Evolutionary conservation across 371 early-diverging fungal genomes (phyloP).

Genomic region (Basidiobolus meristosporus): DNA sequence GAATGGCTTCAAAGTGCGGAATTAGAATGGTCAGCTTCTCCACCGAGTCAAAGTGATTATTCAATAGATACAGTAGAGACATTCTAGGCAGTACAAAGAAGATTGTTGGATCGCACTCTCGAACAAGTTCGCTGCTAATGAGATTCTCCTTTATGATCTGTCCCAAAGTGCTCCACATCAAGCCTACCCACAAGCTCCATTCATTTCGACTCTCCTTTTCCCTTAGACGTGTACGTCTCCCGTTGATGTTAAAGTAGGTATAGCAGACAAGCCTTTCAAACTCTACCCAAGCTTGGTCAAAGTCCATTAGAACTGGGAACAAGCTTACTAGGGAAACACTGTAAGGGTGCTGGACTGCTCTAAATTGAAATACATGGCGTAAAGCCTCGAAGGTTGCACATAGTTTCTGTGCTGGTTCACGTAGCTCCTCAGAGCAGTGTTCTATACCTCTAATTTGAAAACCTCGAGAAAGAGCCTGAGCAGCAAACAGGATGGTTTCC

Average conservation of each 20-base stretch:
- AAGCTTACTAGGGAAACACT: background rate
- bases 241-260: background rate
- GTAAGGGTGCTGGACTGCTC: background rate
- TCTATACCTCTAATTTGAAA: background rate
- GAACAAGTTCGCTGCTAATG: background rate
- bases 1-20: too few species aligned
- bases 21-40: too few species aligned
- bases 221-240: too few species aligned
- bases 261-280: background rate
- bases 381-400: background rate
- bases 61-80: too few species aligned
- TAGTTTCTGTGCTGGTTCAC: background rate
- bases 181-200: background rate
- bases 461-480: background rate
- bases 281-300: background rate
- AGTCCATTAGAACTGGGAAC: background rate
- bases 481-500: background rate
- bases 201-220: background rate
- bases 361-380: background rate
- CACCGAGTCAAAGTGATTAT: too few species aligned
- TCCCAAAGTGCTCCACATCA: too few species aligned
- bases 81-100: background rate
- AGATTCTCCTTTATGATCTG: background rate
- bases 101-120: background rate
- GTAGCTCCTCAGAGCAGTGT: background rate